Evolutionary conservation across 129 eudicot species (phyloP), one percentile per base, ranked within the genome.

Genomic region (Arctium lappa): DNA sequence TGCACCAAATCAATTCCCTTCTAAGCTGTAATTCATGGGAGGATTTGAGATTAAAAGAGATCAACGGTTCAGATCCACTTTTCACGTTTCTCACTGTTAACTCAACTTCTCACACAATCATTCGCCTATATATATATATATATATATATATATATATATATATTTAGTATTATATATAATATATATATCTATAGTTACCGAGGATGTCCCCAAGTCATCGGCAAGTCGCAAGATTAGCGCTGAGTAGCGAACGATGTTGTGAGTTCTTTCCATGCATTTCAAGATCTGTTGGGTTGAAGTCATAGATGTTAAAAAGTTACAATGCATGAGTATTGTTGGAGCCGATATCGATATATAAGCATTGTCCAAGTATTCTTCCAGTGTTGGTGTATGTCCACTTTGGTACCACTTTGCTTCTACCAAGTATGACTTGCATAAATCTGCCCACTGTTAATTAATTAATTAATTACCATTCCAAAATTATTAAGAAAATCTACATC

Each of bases 391-490:
- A 70, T 83, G 13, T 22, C 79, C 74, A 36, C 18, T 74, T 2
- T 82, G 27, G 69, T 50, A 82, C 89, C 89, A 86, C 36, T 39
- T 1, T 79, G 89, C 89, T 82, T 86, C 89, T 68, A 66, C 34
- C 2, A 86, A 38, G 81, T 62, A 86, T 60, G 89, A 7, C 73
- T 83, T 79, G 75, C 78, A 79, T 75, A 86, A 79, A 56, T 83
- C 85, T n/a, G 40, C 79, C 87, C 89, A 86, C 89, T 86, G 22
- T n/a, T n/a, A n/a, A n/a, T n/a, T n/a, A n/a, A n/a, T n/a, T n/a
- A n/a, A n/a, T 16, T 12, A 18, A 5, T 38, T 4, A 48, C 7
- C 50, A 75, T 40, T 3, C 0, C 36, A 46, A 31, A 34, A 16
- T 34, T 11, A 42, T 38, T 75, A 75, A 46, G n/a, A n/a, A n/a